Evolutionary conservation across 352 stramenopile genomes (phyloP).

Genomic region (Elongisporangium anandrum): DNA sequence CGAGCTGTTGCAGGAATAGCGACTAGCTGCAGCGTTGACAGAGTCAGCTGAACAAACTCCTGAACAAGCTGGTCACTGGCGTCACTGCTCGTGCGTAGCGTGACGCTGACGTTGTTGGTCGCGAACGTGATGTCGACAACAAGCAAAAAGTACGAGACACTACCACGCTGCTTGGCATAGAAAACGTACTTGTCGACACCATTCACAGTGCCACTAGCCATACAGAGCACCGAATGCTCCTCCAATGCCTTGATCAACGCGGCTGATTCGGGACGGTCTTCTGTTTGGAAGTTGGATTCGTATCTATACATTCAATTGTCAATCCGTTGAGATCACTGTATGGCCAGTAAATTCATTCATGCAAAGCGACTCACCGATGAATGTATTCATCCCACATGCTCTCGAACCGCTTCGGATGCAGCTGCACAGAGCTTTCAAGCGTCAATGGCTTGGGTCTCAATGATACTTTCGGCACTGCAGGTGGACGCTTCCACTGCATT

Average conservation of each 20-base stretch:
- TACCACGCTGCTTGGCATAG: conserved; percentile 53
- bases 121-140: conserved; percentile 42
- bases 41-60: conserved; percentile 36
- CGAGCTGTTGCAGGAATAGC: too few relatives aligned
- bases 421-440: conserved; percentile 31
- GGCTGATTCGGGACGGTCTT: conserved; percentile 14
- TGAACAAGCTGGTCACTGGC: conserved; percentile 34
- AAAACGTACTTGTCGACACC: conserved; percentile 75
- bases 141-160: conserved; percentile 48
- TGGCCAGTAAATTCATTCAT: too few relatives aligned
- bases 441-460: conserved; percentile 11
- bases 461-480: conserved; percentile 8
- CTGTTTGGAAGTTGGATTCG: conserved; percentile 16
- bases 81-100: conserved; percentile 43
- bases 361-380: conserved; percentile 34
- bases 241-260: conserved; percentile 43
- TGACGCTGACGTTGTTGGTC: conserved; percentile 31
- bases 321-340: too few relatives aligned
- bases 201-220: conserved; percentile 67
- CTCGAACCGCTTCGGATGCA: conserved; percentile 70
- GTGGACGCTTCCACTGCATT: conserved; percentile 56
- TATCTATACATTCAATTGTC: conserved; percentile 19
- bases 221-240: conserved; percentile 41
- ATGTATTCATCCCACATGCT: conserved; percentile 77
- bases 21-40: conserved; percentile 9